Conservation (phyloP, 148 eudicot species). For the Polygonum aviculare region DNA sequence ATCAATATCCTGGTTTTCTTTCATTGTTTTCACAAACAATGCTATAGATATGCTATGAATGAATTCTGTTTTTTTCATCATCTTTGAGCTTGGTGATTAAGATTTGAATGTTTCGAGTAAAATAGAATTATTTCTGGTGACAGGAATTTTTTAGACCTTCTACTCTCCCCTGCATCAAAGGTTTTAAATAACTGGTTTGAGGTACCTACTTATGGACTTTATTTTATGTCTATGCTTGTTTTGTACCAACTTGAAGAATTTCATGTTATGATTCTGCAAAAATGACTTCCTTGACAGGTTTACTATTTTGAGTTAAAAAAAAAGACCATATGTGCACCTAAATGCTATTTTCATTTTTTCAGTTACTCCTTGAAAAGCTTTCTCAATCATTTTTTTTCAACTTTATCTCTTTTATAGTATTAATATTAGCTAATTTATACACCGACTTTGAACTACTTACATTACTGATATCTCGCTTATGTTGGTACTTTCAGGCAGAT, state of each 20-base stretch:
- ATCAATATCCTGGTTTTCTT: neutral
- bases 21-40: neutral
- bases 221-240: neutral
- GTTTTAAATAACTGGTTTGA: slow-evolving; percentile 97
- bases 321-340: neutral
- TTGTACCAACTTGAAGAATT: neutral
- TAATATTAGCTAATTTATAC: neutral
- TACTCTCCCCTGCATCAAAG: slow-evolving; percentile 90
- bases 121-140: slow-evolving; percentile 15
- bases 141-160: slow-evolving; percentile 90
- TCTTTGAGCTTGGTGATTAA: neutral
- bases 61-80: neutral
- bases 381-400: neutral
- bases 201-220: slow-evolving; percentile 32
- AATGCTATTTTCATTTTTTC: neutral
- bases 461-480: slow-evolving; percentile 7
- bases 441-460: neutral
- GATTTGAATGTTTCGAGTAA: neutral
- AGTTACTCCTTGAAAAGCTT: neutral
- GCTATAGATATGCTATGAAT: neutral
- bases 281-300: neutral
- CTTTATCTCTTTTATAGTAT: neutral
- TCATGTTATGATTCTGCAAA: neutral
- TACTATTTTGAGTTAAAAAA: neutral
- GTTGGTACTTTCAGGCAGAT: slow-evolving; percentile 44